phyloP scores from a whole-genome alignment of 2,329 filamentous ascomycete species.

The Cadophora malorum region DNA sequence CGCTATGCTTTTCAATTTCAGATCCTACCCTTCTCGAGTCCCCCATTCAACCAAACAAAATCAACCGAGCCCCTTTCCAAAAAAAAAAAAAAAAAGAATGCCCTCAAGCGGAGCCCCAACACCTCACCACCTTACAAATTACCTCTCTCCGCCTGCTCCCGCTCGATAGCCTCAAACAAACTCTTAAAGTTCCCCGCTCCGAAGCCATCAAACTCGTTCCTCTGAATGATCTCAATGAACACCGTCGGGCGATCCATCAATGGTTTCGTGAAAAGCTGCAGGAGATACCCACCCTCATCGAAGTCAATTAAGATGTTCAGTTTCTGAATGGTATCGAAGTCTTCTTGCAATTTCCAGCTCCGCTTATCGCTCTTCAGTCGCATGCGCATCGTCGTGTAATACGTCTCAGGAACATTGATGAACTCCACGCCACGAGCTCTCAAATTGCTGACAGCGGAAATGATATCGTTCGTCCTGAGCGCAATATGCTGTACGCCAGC shows the following conservation, averaged over 20 bases:
- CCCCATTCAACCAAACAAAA: not conserved
- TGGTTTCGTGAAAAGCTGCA: slow-evolving; percentile 82
- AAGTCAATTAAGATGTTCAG: slow-evolving; percentile 95
- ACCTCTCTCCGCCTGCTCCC: slow-evolving; percentile 85
- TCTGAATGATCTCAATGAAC: slow-evolving; percentile 95
- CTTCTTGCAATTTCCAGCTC: slow-evolving; percentile 73
- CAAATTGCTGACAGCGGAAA: slow-evolving; percentile 76
- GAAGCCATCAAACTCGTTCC: slow-evolving; percentile 89
- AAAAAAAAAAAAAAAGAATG: no score
- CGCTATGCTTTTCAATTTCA: slow-evolving; percentile 17
- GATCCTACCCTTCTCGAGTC: not conserved
- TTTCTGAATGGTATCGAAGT: slow-evolving; percentile 76
- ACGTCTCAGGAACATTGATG: slow-evolving; percentile 85
- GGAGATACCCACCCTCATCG: slow-evolving; percentile 86
- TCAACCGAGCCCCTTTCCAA: not conserved
- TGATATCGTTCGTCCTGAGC: slow-evolving; percentile 80
- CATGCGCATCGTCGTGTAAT: slow-evolving; percentile 79
- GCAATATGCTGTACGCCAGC: slow-evolving; percentile 94
- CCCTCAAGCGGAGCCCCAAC: not conserved
- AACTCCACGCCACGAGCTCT: slow-evolving; percentile 91
- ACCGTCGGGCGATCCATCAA: slow-evolving; percentile 94
- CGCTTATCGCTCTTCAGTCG: slow-evolving; percentile 70
- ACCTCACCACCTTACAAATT: slow-evolving; percentile 63
- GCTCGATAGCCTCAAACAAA: slow-evolving; percentile 92
- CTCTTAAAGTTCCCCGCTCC: slow-evolving; percentile 97